Conservation (phyloP, 108 stramenopile genomes). For the Mayamaea pseudoterrestris region DNA sequence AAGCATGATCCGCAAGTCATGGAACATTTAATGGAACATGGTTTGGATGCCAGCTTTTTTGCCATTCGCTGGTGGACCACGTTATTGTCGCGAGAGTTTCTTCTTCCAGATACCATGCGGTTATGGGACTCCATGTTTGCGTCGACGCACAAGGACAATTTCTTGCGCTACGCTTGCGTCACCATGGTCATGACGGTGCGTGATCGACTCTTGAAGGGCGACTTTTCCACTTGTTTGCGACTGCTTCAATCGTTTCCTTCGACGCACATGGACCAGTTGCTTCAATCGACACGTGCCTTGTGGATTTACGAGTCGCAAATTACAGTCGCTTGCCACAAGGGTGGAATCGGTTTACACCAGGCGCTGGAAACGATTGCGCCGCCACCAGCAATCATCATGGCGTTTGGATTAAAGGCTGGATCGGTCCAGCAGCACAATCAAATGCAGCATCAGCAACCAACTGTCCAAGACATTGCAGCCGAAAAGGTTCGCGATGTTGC, state of each 20-base stretch:
- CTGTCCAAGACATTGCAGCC: background rate
- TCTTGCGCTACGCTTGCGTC: slow-evolving; percentile 83
- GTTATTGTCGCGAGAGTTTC: slow-evolving; percentile 89
- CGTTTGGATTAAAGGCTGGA: slow-evolving; percentile 59
- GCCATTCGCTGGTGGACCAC: slow-evolving; percentile 95
- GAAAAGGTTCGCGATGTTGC: slow-evolving; percentile 1
- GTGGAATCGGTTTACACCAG: slow-evolving; percentile 49
- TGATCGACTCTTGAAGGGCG: slow-evolving; percentile 58
- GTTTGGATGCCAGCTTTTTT: slow-evolving; percentile 79
- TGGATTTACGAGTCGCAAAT: slow-evolving; percentile 83
- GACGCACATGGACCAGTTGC: slow-evolving; percentile 41
- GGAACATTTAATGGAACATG: slow-evolving; percentile 69
- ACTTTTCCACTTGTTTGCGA: slow-evolving; percentile 60
- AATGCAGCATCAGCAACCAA: background rate
- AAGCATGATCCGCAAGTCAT: slow-evolving; percentile 81
- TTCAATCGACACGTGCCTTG: slow-evolving; percentile 60
- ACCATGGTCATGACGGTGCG: slow-evolving; percentile 88
- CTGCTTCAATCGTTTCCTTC: slow-evolving; percentile 69
- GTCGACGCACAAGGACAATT: slow-evolving; percentile 81
- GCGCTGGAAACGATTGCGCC: slow-evolving; percentile 56
- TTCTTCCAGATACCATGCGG: slow-evolving; percentile 91
- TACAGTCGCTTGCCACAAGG: slow-evolving; percentile 65
- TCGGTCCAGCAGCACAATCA: slow-evolving; percentile 15
- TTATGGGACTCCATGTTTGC: slow-evolving; percentile 96
- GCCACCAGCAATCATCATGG: slow-evolving; percentile 63